Base-by-base conservation (phyloP, 768 basidiomycete species). In the Auriscalpium microsporum region DNA sequence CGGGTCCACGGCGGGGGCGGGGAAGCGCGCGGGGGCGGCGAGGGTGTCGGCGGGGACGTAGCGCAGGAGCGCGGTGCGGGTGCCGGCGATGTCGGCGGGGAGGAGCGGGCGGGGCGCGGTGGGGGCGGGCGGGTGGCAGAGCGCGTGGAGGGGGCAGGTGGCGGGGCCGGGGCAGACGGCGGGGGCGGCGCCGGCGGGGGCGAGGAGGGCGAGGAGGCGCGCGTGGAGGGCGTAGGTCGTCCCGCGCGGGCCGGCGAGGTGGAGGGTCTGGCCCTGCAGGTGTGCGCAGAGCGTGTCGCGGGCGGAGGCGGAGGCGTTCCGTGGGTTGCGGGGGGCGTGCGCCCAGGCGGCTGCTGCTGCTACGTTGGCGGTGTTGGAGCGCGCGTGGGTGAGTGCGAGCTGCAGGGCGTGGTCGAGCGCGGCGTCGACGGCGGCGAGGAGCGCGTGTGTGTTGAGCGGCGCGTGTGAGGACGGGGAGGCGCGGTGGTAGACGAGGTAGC, bases 41-140 rank as follows among this genome's bases (percentile, higher is more conserved):
- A 59, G 37, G 21, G 51, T 53, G 14, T 23, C 50, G 10, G 58
- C 58, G 21, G 48, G 44, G 6, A 59, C 19, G 56, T 51, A 59
- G n/a, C 58, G 56, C 34, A 59, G 6, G 34, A 59, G 44, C 50
- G 49, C 45, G 4, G 28, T 48, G 14, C 53, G 58, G 14, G 56
- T 50, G n/a, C 17, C 16, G 28, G 9, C 10, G 10, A 53, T 21
- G 35, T 53, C 56, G 13, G 47, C 46, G 8, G 52, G 56, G 0
- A 42, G 19, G 21, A 36, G 50, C 9, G 46, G 28, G 14, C 46
- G 50, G 34, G 52, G 37, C 19, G 14, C 21, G 6, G 48, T 8
- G 8, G 45, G 13, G 0, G 19, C 36, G 1, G 49, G 16, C 13
- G 55, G 9, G 16, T 53, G 34, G 34, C 56, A 59, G 45, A 59